A percentile compares a stretch with the other conserved stretches of the same genome.
Evolutionary conservation across 805 yeast genomes (phyloP).

Genomic region (Gaillardinia entomophila): DNA sequence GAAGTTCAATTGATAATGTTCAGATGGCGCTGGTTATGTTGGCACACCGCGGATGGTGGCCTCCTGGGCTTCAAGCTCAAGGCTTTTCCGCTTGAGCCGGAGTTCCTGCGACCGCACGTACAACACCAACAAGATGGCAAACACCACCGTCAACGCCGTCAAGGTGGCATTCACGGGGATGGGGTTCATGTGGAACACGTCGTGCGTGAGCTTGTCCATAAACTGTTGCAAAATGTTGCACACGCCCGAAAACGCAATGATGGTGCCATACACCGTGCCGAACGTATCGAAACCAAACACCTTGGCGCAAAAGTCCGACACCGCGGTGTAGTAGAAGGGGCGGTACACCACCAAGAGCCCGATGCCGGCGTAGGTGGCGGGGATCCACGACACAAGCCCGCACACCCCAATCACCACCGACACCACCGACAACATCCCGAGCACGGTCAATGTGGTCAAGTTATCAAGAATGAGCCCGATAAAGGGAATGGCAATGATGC

Average conservation of each 20-base stretch:
- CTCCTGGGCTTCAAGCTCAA: slow-evolving; percentile 60
- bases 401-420: slow-evolving; percentile 64
- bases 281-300: slow-evolving; percentile 90
- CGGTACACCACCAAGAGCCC: slow-evolving; percentile 71
- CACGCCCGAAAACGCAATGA: slow-evolving; percentile 79
- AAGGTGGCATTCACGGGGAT: slow-evolving; percentile 64
- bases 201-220: slow-evolving; percentile 68
- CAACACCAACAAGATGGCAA: slow-evolving; percentile 41
- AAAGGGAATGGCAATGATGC: slow-evolving; percentile 79
- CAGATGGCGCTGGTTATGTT: too few relatives aligned
- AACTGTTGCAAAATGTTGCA: slow-evolving; percentile 67
- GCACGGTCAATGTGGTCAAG: slow-evolving; percentile 53
- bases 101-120: slow-evolving; percentile 39
- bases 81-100: slow-evolving; percentile 40
- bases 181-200: slow-evolving; percentile 66
- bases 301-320: slow-evolving; percentile 86
- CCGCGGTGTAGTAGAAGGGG: slow-evolving; percentile 90
- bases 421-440: slow-evolving; percentile 45
- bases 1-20: too few relatives aligned
- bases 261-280: slow-evolving; percentile 85
- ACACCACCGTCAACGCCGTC: slow-evolving; percentile 46
- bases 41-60: slow-evolving; percentile 48
- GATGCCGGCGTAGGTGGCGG: slow-evolving; percentile 65
- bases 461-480: slow-evolving; percentile 79
- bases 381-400: slow-evolving; percentile 56